Percentiles rank a stretch among this genome's conserved stretches.
Conservation (phyloP, 768 basidiomycete genomes). For the Rhodosporidiobolus odoratus region DNA sequence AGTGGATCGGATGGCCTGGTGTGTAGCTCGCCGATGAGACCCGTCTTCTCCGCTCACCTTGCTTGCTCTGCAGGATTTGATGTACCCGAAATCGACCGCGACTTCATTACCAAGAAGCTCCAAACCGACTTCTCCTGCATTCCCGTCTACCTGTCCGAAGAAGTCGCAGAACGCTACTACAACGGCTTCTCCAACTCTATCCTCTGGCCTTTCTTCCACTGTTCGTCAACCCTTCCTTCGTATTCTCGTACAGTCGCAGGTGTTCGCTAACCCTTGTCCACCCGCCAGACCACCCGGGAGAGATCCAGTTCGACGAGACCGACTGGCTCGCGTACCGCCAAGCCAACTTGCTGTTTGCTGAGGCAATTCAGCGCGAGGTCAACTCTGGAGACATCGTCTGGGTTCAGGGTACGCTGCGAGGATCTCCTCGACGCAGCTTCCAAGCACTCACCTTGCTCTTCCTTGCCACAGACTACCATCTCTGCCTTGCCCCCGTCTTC, state of each 20-base stretch:
- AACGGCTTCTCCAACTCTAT: slow-evolving; percentile 99
- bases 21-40: not conserved
- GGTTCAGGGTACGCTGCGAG: slow-evolving; percentile 76
- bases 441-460: not conserved
- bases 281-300: slow-evolving; percentile 68
- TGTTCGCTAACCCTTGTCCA: not conserved
- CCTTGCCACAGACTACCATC: slow-evolving; percentile 64
- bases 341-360: slow-evolving; percentile 90
- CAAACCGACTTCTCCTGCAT: slow-evolving; percentile 94
- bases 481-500: slow-evolving; percentile 95
- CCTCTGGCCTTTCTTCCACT: slow-evolving; percentile 98
- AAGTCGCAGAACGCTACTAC: slow-evolving; percentile 96
- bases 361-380: slow-evolving; percentile 73
- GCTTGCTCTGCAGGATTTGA: slow-evolving; percentile 55
- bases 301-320: slow-evolving; percentile 99
- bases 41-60: not conserved
- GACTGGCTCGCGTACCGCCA: slow-evolving; percentile 98
- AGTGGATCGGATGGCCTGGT: slow-evolving; percentile 45
- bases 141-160: slow-evolving; percentile 95
- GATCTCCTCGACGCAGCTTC: no score
- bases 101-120: slow-evolving; percentile 80
- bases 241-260: not conserved
- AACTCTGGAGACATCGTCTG: slow-evolving; percentile 89
- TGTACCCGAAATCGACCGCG: slow-evolving; percentile 89
- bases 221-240: slow-evolving; percentile 17